Evolutionary conservation across 106 monocot species (phyloP), one percentile per base, ranked within the genome.

Genomic region (Allium sativum): DNA sequence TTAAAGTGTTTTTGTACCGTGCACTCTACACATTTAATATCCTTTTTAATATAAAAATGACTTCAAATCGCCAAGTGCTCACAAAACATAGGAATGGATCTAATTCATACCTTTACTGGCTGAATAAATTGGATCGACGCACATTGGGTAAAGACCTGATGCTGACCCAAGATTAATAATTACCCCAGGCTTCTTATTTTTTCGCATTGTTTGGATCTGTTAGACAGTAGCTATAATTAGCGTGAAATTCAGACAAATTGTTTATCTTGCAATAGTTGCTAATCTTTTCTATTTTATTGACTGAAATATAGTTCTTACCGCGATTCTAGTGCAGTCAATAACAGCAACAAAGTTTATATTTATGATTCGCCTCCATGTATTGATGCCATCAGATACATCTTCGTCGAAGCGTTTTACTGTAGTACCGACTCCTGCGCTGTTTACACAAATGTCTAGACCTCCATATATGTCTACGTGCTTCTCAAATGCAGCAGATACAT

Each of bases 121-220:
- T 76, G 84, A 77, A 57, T 96, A 96, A 18, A 88, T 70, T 22
- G 96, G 87, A 45, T 88, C 84, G 59, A 2, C 8, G 62, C 66
- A 62, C 52, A 73, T 47, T 40, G 90, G 91, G 74, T 87, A 91
- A 70, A 96, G 84, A 22, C 91, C 90, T 46, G 87, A 56, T 6
- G 90, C 82, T 58, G 96, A 96, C 40, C 84, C 96, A 73, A 96
- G 43, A 78, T 96, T 96, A 62, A 96, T 70, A 75, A 96, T 78
- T n/a, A 82, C 82, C 48, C 96, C 91, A 53, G 70, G 77, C 63
- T 69, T 87, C 58, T 84, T 84, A 19, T n/a, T 45, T 15, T 67
- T 66, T 45, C 72, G 72, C 87, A 95, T 90, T 67, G 71, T 72
- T 74, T 75, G 76, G 52, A 90, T 84, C 95, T 95, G 84, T 46